Base-by-base conservation (phyloP, 1,139 yeast genomes). In the Candida pseudoviswanathii region DNA sequence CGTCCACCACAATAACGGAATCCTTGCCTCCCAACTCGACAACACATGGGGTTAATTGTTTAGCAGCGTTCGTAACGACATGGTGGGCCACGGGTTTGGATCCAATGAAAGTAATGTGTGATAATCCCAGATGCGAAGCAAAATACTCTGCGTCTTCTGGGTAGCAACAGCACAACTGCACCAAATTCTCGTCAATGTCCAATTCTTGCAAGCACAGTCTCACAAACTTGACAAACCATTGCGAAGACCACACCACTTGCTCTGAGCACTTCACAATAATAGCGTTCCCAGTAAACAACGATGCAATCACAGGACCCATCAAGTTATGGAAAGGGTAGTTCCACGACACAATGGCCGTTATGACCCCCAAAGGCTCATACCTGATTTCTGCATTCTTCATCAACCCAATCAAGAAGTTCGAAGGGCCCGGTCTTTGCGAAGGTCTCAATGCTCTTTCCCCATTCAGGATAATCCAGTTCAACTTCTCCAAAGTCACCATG, bases 1-100 rank as follows among this genome's bases (percentile, higher is more conserved):
- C 88, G 62, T 92, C 97, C 58, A 94, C 77, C 3, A 91, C 92
- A 51, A 94, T 77, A 30, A 90, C 81, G 0, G 97, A 87, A 66
- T 94, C 99, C 63, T 94, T 94, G 24, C 99, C 99, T 34, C 99
- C 99, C 32, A 94, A 76, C 67, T 94, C 99, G 5, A 90, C 92
- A 32, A 92, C 97, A 47, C 94, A 91, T 0, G 98, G 99, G 0
- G 96, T 91, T 59, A 94, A 73, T 24, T 88, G 80, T 54, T 82
- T 82, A 33, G 97, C 81, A 2, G 98, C 97, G 44, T 90, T 88
- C 45, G 77, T 78, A 32, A 87, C 85, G 16, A 94, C 97, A 54
- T 84, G 84, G 60, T 90, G 94, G 2, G 98, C 98, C 36, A 94
- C 96, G 1, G 91, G 90, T 54, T 89, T 82, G n/a, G 96, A 89